Conservation (phyloP, 768 basidiomycete species). For the Leccinellum albellum region DNA sequence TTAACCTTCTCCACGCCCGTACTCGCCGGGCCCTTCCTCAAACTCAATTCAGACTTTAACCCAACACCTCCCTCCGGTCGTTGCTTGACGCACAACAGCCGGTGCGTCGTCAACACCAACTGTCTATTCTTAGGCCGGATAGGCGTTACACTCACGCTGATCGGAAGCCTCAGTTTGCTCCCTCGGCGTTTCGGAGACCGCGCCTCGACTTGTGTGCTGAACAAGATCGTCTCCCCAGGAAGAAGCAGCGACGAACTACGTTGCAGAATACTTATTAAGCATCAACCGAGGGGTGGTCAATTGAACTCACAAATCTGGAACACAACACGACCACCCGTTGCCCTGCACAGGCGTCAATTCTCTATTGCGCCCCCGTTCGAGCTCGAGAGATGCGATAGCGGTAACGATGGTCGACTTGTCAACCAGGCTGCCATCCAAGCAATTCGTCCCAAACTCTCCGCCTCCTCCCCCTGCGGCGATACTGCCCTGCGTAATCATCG, state of each 20-base stretch:
- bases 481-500: background rate
- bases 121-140: conserved; percentile 51
- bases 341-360: conserved; percentile 53
- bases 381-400: conserved; percentile 32
- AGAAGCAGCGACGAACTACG: conserved; percentile 37
- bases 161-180: conserved; percentile 49
- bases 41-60: conserved; percentile 51
- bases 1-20: conserved; percentile 13
- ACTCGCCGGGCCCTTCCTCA: conserved; percentile 24
- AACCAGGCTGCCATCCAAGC: conserved; percentile 47
- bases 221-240: conserved; percentile 47
- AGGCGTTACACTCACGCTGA: conserved; percentile 46
- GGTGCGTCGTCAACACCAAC: conserved; percentile 52
- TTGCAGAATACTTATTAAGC: background rate
- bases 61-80: conserved; percentile 34
- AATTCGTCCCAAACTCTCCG: conserved; percentile 38
- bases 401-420: conserved; percentile 32
- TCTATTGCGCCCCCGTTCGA: conserved; percentile 50
- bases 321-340: conserved; percentile 31
- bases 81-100: conserved; percentile 56
- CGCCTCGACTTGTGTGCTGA: conserved; percentile 51
- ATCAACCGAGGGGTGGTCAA: background rate
- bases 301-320: conserved; percentile 44
- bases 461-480: conserved; percentile 17
- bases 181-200: conserved; percentile 53